Percentiles rank a stretch among this genome's conserved stretches.
phyloP scores from a whole-genome alignment of 208 protist species.

The Leishmania mexicana region DNA sequence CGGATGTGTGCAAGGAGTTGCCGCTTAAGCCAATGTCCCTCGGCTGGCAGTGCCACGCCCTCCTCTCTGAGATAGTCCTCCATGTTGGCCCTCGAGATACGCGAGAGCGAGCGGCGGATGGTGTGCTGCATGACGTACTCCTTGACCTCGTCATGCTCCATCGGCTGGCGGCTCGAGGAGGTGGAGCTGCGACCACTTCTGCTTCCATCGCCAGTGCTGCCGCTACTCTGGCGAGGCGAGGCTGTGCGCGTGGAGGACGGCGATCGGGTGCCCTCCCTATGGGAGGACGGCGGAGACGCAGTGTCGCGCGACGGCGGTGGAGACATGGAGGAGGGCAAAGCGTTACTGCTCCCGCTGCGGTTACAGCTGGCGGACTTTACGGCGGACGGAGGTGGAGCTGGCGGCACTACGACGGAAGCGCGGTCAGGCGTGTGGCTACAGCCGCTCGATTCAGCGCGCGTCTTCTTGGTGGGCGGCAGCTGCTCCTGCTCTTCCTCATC shows the following conservation, averaged over 20 bases:
- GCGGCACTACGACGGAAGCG: slow-evolving; percentile 11
- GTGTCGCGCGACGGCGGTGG: not conserved
- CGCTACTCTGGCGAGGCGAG: not conserved
- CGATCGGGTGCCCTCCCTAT: slow-evolving; percentile 14
- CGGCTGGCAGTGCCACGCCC: slow-evolving; percentile 25
- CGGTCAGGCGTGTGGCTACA: slow-evolving; percentile 7
- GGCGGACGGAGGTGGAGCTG: slow-evolving; percentile 30
- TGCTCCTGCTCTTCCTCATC: slow-evolving; percentile 11
- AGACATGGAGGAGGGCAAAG: not conserved
- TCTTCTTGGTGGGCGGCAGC: slow-evolving; percentile 11
- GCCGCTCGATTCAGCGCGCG: slow-evolving; percentile 7
- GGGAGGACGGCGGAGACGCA: slow-evolving; percentile 5
- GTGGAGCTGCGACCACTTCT: slow-evolving; percentile 13
- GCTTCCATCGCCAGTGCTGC: not conserved
- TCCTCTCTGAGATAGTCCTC: slow-evolving; percentile 40
- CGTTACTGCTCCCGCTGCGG: not conserved
- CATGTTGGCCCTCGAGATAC: slow-evolving; percentile 42
- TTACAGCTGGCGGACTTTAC: slow-evolving; percentile 9
- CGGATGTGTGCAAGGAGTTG: slow-evolving; percentile 60
- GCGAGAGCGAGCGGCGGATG: slow-evolving; percentile 39
- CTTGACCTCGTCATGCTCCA: slow-evolving; percentile 48
- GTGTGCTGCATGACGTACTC: slow-evolving; percentile 53
- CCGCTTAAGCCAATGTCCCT: slow-evolving; percentile 49
- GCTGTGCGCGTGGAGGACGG: slow-evolving; percentile 2
- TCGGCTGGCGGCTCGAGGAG: slow-evolving; percentile 1